phyloP scores from a whole-genome alignment of 108 stramenopile genomes.

The Fragilaria crotonensis region DNA sequence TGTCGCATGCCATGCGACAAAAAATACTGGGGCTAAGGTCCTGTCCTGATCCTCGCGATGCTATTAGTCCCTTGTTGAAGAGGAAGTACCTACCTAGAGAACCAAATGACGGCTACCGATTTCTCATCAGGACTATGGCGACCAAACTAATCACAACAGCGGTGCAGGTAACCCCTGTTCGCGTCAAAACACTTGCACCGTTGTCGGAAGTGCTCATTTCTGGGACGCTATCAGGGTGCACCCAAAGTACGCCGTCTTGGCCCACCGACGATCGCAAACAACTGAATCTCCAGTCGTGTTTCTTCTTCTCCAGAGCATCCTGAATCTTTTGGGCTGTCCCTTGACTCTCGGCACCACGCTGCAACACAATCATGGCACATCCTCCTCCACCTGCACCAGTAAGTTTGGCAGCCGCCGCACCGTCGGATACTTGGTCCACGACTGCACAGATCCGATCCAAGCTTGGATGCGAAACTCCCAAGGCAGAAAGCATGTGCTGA shows the following conservation, averaged over 20 bases:
- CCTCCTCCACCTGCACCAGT: slow-evolving; percentile 25
- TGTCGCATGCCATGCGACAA: too few relatives aligned
- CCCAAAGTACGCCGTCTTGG: slow-evolving; percentile 6
- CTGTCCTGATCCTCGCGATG: too few relatives aligned
- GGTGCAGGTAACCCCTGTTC: too few relatives aligned
- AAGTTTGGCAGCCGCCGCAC: slow-evolving; percentile 11
- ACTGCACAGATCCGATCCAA: slow-evolving; percentile 10
- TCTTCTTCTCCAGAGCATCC: background rate
- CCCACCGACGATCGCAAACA: slow-evolving; percentile 9
- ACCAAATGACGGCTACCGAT: too few relatives aligned
- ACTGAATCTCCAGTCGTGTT: background rate
- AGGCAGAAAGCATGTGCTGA: slow-evolving; percentile 18
- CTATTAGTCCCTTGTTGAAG: too few relatives aligned
- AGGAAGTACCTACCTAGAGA: too few relatives aligned
- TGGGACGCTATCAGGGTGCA: background rate
- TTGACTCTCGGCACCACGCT: background rate
- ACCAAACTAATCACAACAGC: too few relatives aligned
- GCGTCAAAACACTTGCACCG: background rate
- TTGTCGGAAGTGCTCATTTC: background rate
- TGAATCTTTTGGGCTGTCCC: slow-evolving; percentile 4
- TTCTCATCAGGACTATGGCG: too few relatives aligned
- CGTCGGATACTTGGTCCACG: background rate
- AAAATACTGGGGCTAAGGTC: too few relatives aligned
- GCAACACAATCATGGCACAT: slow-evolving; percentile 12
- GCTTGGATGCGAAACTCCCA: slow-evolving; percentile 19